Conservation (phyloP, 441 rosid species). For the Theobroma grandiflorum region DNA sequence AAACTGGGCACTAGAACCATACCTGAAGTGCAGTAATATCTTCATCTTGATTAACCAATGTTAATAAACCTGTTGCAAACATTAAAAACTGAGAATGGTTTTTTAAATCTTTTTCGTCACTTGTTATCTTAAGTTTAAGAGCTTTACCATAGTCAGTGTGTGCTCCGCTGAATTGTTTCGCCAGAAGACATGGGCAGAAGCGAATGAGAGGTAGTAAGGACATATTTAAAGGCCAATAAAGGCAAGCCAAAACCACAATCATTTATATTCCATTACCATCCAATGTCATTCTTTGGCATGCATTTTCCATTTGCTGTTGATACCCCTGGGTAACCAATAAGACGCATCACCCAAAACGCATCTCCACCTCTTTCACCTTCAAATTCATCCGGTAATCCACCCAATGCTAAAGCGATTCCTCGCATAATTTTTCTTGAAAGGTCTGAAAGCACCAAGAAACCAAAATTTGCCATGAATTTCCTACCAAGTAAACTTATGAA, state of each 20-base stretch:
- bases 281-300: constrained; percentile 58
- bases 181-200: constrained; percentile 23
- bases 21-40: constrained; percentile 90
- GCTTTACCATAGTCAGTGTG: constrained; percentile 85
- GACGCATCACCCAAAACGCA: constrained; percentile 85
- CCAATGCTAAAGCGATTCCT: constrained; percentile 75
- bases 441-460: constrained; percentile 43
- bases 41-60: constrained; percentile 96
- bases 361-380: constrained; percentile 80
- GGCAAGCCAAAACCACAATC: constrained; percentile 16
- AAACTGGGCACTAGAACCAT: neutral
- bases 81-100: constrained; percentile 17
- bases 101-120: neutral
- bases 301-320: constrained; percentile 43
- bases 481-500: neutral
- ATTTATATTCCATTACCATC: constrained; percentile 62
- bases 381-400: constrained; percentile 71
- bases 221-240: neutral
- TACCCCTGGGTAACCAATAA: constrained; percentile 80
- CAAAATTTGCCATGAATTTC: neutral
- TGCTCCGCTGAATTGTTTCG: constrained; percentile 62
- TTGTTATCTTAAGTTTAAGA: constrained; percentile 23
- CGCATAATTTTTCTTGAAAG: constrained; percentile 80
- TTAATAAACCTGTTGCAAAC: constrained; percentile 62
- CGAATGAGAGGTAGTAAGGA: constrained; percentile 9